Percentiles rank a stretch among this genome's conserved stretches.
These are phyloP conservation scores for Cinnamomum chago DNA, from an alignment of 164 flowering plant genomes.

Conservation along the genomic window DNA sequence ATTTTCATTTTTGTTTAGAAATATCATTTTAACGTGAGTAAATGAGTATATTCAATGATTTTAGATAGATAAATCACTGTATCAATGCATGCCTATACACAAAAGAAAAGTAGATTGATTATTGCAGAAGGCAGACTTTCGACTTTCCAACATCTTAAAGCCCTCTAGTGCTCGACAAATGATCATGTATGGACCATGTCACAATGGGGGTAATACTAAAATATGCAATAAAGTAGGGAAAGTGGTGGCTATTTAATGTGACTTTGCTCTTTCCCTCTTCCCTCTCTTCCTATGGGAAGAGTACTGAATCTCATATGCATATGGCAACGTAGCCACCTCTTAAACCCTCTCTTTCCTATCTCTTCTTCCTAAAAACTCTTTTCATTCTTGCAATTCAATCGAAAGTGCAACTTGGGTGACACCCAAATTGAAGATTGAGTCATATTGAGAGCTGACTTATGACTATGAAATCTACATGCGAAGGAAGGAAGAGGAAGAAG, in stretches of 20 bases:
- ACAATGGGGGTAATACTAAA: background rate
- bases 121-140: too few species aligned
- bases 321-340: background rate
- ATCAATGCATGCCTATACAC: background rate
- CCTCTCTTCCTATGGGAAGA: slow-evolving; percentile 5
- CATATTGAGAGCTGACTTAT: background rate
- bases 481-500: background rate
- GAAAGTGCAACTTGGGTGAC: background rate
- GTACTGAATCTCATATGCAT: background rate
- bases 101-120: background rate
- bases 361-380: background rate
- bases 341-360: background rate
- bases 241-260: background rate
- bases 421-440: background rate
- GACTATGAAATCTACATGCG: background rate
- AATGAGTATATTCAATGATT: background rate
- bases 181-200: background rate
- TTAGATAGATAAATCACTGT: background rate
- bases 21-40: too few species aligned
- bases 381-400: background rate
- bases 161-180: background rate
- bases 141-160: too few species aligned
- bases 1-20: too few species aligned
- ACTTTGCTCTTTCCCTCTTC: background rate
- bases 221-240: background rate